Conservation (phyloP, 2,329 filamentous ascomycete genomes). For the Monilinia fructigena region DNA sequence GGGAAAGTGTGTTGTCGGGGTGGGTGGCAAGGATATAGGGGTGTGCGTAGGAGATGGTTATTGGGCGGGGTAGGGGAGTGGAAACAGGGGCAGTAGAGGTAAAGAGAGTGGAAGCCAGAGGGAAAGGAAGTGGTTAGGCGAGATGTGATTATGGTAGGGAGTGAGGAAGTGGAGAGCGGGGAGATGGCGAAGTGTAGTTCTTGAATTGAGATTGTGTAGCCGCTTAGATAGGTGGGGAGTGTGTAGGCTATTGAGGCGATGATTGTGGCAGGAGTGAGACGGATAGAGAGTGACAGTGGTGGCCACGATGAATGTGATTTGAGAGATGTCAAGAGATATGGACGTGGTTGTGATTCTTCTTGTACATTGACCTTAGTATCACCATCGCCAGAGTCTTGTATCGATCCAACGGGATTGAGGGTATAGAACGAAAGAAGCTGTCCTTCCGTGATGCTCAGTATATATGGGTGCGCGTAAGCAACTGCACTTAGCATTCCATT, state of each 20-base stretch:
- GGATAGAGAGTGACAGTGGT: slow-evolving; percentile 79
- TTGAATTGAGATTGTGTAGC: slow-evolving; percentile 91
- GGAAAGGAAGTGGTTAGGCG: slow-evolving; percentile 13
- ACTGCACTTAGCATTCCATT: slow-evolving; percentile 59
- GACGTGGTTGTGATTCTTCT: slow-evolving; percentile 4
- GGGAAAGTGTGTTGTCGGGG: slow-evolving; percentile 68
- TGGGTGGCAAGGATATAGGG: slow-evolving; percentile 69
- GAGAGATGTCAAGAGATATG: slow-evolving; percentile 68
- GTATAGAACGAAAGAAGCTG: slow-evolving; percentile 76
- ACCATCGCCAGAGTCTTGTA: background rate
- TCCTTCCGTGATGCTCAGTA: slow-evolving; percentile 73
- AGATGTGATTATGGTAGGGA: slow-evolving; percentile 7
- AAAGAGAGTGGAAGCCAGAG: background rate
- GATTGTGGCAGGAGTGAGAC: slow-evolving; percentile 61
- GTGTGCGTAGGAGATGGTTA: slow-evolving; percentile 50
- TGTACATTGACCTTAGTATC: background rate
- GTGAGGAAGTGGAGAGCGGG: background rate
- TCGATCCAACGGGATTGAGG: background rate
- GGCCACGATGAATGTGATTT: slow-evolving; percentile 76
- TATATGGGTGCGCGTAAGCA: slow-evolving; percentile 71
- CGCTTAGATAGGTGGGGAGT: slow-evolving; percentile 69
- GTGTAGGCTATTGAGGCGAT: slow-evolving; percentile 87
- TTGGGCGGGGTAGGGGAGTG: slow-evolving; percentile 27
- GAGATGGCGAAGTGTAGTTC: slow-evolving; percentile 47
- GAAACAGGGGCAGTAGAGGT: background rate